These are phyloP conservation scores for Fusarium pseudograminearum DNA, from an alignment of 2,329 filamentous ascomycete genomes.

Conservation along the genomic window DNA sequence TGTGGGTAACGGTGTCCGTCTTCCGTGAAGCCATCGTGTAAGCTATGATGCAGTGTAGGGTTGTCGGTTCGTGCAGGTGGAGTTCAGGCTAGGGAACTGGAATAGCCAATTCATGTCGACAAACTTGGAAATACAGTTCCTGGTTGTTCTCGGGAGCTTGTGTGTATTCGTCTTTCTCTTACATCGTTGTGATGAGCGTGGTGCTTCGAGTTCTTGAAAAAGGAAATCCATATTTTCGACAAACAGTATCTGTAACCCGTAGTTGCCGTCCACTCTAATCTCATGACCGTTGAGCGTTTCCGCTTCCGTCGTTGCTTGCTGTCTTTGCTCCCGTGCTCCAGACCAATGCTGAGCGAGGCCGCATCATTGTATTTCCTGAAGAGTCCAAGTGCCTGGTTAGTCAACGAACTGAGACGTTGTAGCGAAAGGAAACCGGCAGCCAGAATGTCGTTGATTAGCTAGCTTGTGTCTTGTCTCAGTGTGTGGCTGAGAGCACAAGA, in stretches of 20 bases:
- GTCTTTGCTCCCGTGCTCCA: not conserved
- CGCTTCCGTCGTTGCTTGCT: slow-evolving; percentile 12
- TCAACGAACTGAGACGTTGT: not conserved
- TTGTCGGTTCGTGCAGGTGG: slow-evolving; percentile 4
- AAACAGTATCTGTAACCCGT: slow-evolving; percentile 36
- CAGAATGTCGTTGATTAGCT: not conserved
- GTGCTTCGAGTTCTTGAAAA: not conserved
- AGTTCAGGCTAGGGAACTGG: not conserved
- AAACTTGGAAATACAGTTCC: not conserved
- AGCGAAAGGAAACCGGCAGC: not conserved
- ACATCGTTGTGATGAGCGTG: not conserved
- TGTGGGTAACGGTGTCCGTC: too few species aligned
- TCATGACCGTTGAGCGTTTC: slow-evolving; percentile 26
- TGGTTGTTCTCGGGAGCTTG: not conserved
- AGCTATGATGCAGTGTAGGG: not conserved
- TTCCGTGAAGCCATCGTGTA: not conserved
- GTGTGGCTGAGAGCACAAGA: not conserved
- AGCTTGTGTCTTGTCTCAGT: not conserved
- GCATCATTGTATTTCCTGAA: not conserved
- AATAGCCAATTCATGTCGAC: slow-evolving; percentile 9
- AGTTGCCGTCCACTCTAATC: slow-evolving; percentile 28
- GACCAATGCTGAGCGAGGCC: not conserved
- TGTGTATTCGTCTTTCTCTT: not conserved
- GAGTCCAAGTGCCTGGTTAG: slow-evolving; percentile 9
- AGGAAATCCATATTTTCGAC: slow-evolving; percentile 7